These are phyloP conservation scores for Secale cereale DNA, from an alignment of 176 grass and related monocot genomes.

Conservation along the genomic window DNA sequence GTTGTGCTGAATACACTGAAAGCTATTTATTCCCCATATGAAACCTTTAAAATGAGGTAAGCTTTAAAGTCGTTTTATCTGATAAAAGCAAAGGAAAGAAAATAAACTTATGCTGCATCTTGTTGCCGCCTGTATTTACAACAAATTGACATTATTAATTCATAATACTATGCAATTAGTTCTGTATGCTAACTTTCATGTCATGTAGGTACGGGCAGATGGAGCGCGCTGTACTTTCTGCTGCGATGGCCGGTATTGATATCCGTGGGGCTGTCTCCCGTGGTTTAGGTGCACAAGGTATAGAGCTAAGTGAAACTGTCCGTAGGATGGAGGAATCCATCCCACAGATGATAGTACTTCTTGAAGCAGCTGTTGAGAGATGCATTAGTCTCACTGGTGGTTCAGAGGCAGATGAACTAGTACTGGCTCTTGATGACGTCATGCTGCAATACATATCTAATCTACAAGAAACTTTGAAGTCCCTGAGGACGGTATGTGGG, in stretches of 20 bases:
- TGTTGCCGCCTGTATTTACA: not conserved
- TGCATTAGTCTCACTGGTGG: slow-evolving; percentile 94
- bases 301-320: slow-evolving; percentile 98
- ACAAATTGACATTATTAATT: not conserved
- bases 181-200: not conserved
- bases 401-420: slow-evolving; percentile 91
- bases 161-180: not conserved
- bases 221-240: slow-evolving; percentile 89
- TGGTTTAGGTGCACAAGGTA: slow-evolving; percentile 91
- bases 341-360: slow-evolving; percentile 81
- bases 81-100: not conserved
- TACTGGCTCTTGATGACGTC: slow-evolving; percentile 79
- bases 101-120: not conserved
- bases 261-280: slow-evolving; percentile 86
- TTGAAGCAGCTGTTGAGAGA: slow-evolving; percentile 96
- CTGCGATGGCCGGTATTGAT: slow-evolving; percentile 77
- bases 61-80: not conserved
- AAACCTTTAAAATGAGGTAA: slow-evolving; percentile 90
- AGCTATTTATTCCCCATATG: slow-evolving; percentile 97
- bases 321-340: slow-evolving; percentile 99
- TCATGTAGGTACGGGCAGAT: slow-evolving; percentile 85
- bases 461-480: slow-evolving; percentile 93
- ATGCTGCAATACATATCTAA: slow-evolving; percentile 96
- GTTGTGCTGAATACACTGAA: slow-evolving; percentile 78
- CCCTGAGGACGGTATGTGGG: slow-evolving; percentile 75